These are phyloP conservation scores for Alternaria metachromatica DNA, from an alignment of 2,329 filamentous ascomycete species.

Conservation along the genomic window DNA sequence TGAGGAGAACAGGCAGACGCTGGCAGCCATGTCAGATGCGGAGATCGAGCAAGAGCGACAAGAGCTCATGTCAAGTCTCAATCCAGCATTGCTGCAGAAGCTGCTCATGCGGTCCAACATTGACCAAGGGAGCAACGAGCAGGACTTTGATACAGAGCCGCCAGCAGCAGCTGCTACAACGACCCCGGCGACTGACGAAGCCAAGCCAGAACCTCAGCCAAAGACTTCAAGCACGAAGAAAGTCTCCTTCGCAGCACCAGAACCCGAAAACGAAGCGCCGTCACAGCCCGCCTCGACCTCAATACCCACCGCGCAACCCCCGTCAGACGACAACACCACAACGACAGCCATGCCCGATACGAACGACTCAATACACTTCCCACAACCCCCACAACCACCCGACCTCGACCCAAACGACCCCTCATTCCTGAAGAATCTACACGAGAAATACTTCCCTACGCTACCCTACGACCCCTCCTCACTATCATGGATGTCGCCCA, in stretches of 20 bases:
- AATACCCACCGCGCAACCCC: background rate
- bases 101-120: conserved; percentile 79
- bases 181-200: conserved; percentile 15
- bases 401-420: conserved; percentile 84
- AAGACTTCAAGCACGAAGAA: conserved; percentile 33
- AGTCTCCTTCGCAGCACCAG: conserved; percentile 42
- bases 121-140: conserved; percentile 64
- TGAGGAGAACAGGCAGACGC: conserved; percentile 75
- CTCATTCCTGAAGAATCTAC: conserved; percentile 82
- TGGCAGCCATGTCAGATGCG: conserved; percentile 78
- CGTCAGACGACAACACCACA: conserved; percentile 36
- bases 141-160: conserved; percentile 35
- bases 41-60: conserved; percentile 82
- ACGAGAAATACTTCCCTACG: conserved; percentile 91
- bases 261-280: conserved; percentile 11
- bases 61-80: conserved; percentile 80
- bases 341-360: conserved; percentile 52
- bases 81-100: conserved; percentile 76
- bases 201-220: conserved; percentile 17
- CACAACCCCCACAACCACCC: conserved; percentile 61
- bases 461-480: conserved; percentile 84
- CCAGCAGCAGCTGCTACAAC: background rate
- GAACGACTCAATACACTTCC: conserved; percentile 70
- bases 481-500: conserved; percentile 86
- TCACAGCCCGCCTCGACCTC: conserved; percentile 1